Base-by-base conservation (phyloP, 768 basidiomycete species). In the Suillus alpinus region DNA sequence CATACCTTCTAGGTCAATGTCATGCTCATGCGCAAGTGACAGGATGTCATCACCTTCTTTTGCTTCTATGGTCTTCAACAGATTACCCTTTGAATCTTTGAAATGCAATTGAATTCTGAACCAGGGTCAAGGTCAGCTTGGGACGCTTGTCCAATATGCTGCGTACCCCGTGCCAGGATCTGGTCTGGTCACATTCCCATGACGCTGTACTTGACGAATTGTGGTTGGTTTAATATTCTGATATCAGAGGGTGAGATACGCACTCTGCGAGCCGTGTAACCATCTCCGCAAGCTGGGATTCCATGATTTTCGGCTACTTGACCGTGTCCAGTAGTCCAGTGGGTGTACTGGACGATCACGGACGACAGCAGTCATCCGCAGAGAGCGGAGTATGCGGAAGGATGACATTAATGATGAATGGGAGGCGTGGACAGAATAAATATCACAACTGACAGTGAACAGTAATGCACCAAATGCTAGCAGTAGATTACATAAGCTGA, bases 41-140 rank as follows among this genome's bases (percentile, higher is more conserved):
- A 99, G 77, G 40, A 99, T 76, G 70, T 97, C 94, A 70, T 99
- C 96, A 12, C 95, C 97, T 68, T 95, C 94, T 71, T 90, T 95
- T 2, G 83, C 96, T 71, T 98, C 92, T 9, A 97, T 85, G 0
- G 90, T 95, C 75, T 89, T 92, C 46, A 97, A 79, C n/a, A 83
- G 78, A 36, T 80, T 80, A 4, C 94, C 96, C 67, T 92, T 93
- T 9, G 92, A 80, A 72, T 96, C 94, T 63, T 90, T 87, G 80
- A 96, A 99, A 69, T 91, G 87, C 13, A 98, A 77, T 68, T 88
- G 95, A 68, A 98, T 87, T 16, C 95, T 98, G 67, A 29, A 47
- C 16, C 18, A 43, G 60, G 29, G 26, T 39, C 20, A 62, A 46
- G 8, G 53, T 56, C 5, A 57, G n/a, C 14, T 56, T 1, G 37